These are phyloP conservation scores for Medakamo hakoo DNA, from an alignment of 139 green algal species.

Conservation along the genomic window DNA sequence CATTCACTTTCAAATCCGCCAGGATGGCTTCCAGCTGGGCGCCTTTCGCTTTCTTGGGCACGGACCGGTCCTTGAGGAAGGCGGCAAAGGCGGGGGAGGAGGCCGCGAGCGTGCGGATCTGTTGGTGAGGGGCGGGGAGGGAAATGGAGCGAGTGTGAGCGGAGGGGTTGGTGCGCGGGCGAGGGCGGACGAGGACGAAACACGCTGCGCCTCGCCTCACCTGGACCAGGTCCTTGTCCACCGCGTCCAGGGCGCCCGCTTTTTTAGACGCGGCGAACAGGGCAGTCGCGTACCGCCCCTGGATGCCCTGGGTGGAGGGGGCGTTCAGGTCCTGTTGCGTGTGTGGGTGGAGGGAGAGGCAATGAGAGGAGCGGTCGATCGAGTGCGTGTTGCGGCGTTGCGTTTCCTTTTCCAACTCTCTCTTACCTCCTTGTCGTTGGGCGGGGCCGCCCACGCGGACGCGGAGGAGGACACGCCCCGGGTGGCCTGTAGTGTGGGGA, in stretches of 20 bases:
- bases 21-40: conserved; percentile 20
- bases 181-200: too few species aligned
- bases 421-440: too few species aligned
- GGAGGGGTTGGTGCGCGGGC: background rate
- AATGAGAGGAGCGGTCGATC: too few species aligned
- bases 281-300: conserved; percentile 43
- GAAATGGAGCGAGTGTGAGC: background rate
- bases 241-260: conserved; percentile 16
- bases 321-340: conserved; percentile 11
- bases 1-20: conserved; percentile 18
- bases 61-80: conserved; percentile 29
- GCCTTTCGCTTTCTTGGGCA: conserved; percentile 17
- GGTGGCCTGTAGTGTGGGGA: too few species aligned
- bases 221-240: conserved; percentile 29
- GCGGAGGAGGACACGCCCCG: too few species aligned
- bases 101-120: conserved; percentile 10
- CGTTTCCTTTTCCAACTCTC: too few species aligned
- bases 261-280: conserved; percentile 35
- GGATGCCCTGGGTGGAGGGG: conserved; percentile 22
- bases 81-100: conserved; percentile 19
- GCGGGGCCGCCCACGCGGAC: too few species aligned
- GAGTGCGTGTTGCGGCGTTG: too few species aligned
- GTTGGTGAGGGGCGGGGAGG: background rate
- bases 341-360: too few species aligned
- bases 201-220: too few species aligned